These are phyloP conservation scores for Pseudonitzschia delicatissima DNA, from an alignment of 108 stramenopile species.

Conservation along the genomic window DNA sequence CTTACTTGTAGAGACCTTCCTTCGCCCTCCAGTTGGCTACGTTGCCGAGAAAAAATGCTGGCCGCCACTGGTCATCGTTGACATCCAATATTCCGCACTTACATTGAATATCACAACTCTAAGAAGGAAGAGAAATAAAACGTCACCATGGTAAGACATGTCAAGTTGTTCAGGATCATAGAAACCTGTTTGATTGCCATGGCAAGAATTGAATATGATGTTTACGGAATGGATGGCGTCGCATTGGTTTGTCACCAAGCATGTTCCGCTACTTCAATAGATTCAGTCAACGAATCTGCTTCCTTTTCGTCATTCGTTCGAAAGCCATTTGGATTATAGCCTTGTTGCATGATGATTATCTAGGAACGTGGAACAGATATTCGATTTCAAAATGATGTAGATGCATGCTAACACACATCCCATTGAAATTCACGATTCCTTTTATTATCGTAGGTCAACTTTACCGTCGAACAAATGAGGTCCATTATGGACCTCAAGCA, in stretches of 20 bases:
- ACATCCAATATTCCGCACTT: background rate
- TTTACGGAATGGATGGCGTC: too few species aligned
- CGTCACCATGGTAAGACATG: background rate
- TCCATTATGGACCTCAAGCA: constrained; percentile 99
- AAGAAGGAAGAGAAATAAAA: constrained; percentile 7
- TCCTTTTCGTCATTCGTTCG: too few species aligned
- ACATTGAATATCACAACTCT: background rate
- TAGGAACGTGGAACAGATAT: too few species aligned
- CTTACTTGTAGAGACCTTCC: background rate
- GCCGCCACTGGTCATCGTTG: constrained; percentile 1
- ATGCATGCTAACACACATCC: background rate
- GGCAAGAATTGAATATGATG: too few species aligned
- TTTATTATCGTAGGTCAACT: constrained; percentile 86
- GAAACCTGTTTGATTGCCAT: too few species aligned
- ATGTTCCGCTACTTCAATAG: too few species aligned
- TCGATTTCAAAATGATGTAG: too few species aligned
- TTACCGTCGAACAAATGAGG: constrained; percentile 98
- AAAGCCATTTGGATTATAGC: too few species aligned
- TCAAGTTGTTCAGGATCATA: background rate
- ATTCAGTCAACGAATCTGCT: too few species aligned
- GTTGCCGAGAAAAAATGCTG: constrained; percentile 3
- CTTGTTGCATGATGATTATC: too few species aligned
- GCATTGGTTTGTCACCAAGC: too few species aligned
- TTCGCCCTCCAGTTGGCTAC: constrained; percentile 4
- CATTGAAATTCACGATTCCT: background rate